Evolutionary conservation across 1,139 yeast species (phyloP), one percentile per base, ranked within the genome.

Genomic region (Yamadazyma triangularis): DNA sequence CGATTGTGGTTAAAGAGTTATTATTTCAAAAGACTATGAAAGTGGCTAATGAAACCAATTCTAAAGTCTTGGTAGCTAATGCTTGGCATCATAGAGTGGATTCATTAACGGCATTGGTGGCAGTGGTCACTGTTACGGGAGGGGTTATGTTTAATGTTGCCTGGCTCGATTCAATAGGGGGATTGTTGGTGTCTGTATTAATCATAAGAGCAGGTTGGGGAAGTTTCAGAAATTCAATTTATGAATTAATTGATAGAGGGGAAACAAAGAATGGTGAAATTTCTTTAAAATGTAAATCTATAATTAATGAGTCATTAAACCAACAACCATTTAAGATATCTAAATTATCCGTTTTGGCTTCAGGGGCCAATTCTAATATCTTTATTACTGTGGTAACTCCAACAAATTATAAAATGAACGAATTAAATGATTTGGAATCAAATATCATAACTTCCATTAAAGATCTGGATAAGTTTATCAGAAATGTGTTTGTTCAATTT

Each of bases 21-120:
- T 75, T 91, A 28, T 91, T 77, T 58, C 77, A 77, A 36, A 84
- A 85, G 11, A 91, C 98, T 0, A 72, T 81, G 63, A 74, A 77
- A 40, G 78, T 91, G 13, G 97, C 96, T 3, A 64, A 69, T 26
- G 64, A 70, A 38, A 76, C 88, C 19, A 83, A 86, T 48, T 87
- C 96, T 2, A 85, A 87, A 40, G 97, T 91, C 4, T 69, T 91
- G 33, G 80, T 87, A 30, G 98, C 98, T 5, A 91, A 91, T 51
- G 98, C 98, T 3, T 91, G 97, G 97, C 98, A 91, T 54, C 98
- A 91, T 51, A 72, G 98, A 41, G 89, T 91, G n/a, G 98, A 91
- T 53, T 83, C 95, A 1, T 57, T 91, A 44, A 93, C 97, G 0
- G 88, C 96, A 0, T 70, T 84, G 24, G 97, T 91, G 8, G 97